Evolutionary conservation across 2,329 filamentous ascomycete species (phyloP).

Genomic region (Ceratocystis diversiconidia): DNA sequence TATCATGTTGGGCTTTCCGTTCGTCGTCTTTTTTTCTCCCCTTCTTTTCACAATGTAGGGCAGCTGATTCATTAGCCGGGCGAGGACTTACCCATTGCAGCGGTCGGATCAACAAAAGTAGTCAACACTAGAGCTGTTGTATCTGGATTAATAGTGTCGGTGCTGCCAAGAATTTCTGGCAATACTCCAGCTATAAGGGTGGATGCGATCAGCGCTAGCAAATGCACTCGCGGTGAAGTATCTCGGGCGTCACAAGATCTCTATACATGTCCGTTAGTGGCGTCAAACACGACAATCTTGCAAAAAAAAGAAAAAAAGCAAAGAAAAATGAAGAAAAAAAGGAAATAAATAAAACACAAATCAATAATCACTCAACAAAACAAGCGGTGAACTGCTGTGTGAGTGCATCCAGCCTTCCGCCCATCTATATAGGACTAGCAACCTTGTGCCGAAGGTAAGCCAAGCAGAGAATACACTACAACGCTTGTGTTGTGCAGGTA

Average conservation of each 20-base stretch:
- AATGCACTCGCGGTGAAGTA: background rate
- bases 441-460: background rate
- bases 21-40: background rate
- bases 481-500: background rate
- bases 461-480: background rate
- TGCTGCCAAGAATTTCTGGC: background rate
- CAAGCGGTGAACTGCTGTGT: background rate
- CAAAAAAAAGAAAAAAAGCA: background rate
- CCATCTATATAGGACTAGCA: background rate
- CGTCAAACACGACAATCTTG: constrained; percentile 3
- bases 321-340: background rate
- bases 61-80: background rate
- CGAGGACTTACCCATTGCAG: background rate
- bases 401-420: background rate
- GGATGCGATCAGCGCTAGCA: background rate
- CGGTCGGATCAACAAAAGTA: background rate
- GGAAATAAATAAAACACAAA: background rate
- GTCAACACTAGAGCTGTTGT: background rate
- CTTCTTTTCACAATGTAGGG: background rate
- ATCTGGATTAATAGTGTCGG: background rate
- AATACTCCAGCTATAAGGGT: background rate
- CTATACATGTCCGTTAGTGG: constrained; percentile 12
- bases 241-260: background rate
- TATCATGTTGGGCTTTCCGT: background rate
- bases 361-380: background rate